Evolutionary conservation across 176 grass and related monocot species (phyloP).

Genomic region (Ensete ventricosum): DNA sequence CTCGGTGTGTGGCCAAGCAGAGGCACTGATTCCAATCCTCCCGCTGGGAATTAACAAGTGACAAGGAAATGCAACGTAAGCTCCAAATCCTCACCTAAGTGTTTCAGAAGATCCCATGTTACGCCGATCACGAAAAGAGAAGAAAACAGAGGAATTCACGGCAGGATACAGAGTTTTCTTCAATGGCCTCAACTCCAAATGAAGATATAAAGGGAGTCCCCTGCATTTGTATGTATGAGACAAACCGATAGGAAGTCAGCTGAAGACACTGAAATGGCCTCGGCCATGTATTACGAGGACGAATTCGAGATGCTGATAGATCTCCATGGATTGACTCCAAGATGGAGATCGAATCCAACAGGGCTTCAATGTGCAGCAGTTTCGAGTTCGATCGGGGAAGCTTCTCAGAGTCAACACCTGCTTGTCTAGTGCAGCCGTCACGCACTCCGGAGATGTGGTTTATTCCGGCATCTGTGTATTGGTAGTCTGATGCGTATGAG

Average conservation of each 20-base stretch:
- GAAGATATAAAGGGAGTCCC: slow-evolving; percentile 18
- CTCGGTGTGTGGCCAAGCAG: no score
- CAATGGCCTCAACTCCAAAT: slow-evolving; percentile 18
- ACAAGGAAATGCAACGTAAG: not conserved
- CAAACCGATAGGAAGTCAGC: slow-evolving; percentile 21
- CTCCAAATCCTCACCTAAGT: not conserved
- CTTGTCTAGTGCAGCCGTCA: no score
- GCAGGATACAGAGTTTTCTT: not conserved
- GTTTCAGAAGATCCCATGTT: slow-evolving; percentile 7
- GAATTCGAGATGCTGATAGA: slow-evolving; percentile 16
- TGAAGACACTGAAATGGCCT: slow-evolving; percentile 7
- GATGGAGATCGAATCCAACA: slow-evolving; percentile 8
- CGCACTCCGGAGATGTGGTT: no score
- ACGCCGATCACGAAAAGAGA: not conserved
- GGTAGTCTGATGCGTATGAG: no score
- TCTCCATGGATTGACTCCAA: slow-evolving; percentile 19
- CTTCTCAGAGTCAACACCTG: no score
- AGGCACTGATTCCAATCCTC: no score
- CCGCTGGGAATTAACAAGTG: no score
- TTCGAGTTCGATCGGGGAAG: no score
- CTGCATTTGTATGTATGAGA: slow-evolving; percentile 1
- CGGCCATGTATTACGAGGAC: not conserved
- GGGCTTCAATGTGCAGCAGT: no score
- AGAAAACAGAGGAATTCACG: slow-evolving; percentile 11
- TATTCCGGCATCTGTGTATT: not conserved